These are phyloP conservation scores for Colletotrichum eremochloae DNA, from an alignment of 2,329 filamentous ascomycete genomes.

Conservation along the genomic window DNA sequence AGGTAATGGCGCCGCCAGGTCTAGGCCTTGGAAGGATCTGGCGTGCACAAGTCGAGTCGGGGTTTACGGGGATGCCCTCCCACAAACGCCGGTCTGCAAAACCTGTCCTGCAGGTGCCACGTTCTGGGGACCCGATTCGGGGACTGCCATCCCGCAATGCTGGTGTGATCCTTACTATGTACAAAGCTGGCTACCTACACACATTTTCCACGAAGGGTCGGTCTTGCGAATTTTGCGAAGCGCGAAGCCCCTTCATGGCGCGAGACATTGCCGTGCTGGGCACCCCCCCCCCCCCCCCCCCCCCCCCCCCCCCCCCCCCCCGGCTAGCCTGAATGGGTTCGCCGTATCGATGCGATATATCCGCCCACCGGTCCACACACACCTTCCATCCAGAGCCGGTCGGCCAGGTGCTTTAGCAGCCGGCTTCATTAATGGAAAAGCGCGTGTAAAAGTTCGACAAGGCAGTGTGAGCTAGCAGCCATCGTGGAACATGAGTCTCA, in stretches of 20 bases:
- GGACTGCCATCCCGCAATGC: slow-evolving; percentile 20
- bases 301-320: not conserved
- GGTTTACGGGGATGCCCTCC: slow-evolving; percentile 7
- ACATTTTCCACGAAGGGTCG: slow-evolving; percentile 28
- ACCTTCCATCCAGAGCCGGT: not conserved
- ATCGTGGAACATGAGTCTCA: no score
- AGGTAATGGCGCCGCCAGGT: not conserved
- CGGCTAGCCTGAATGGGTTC: not conserved
- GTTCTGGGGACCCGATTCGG: slow-evolving; percentile 9
- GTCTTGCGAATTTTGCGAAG: slow-evolving; percentile 15
- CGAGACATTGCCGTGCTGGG: not conserved
- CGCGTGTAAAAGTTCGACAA: not conserved
- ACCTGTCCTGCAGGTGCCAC: slow-evolving; percentile 15
- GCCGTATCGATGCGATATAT: not conserved
- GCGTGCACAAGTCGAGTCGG: slow-evolving; percentile 13
- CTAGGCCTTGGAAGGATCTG: not conserved
- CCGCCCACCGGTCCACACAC: not conserved
- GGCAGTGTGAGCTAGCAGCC: not conserved
- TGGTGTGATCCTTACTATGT: slow-evolving; percentile 15
- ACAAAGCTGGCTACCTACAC: not conserved
- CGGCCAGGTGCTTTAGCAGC: not conserved
- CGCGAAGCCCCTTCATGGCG: slow-evolving; percentile 9
- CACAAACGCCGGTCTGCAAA: slow-evolving; percentile 12
- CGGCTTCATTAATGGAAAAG: not conserved
- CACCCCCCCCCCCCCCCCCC: not conserved